Percentiles rank a stretch among this genome's conserved stretches.
These are phyloP conservation scores for Penicillium ochrochloron DNA, from an alignment of 495 filamentous ascomycete species.

Conservation along the genomic window DNA sequence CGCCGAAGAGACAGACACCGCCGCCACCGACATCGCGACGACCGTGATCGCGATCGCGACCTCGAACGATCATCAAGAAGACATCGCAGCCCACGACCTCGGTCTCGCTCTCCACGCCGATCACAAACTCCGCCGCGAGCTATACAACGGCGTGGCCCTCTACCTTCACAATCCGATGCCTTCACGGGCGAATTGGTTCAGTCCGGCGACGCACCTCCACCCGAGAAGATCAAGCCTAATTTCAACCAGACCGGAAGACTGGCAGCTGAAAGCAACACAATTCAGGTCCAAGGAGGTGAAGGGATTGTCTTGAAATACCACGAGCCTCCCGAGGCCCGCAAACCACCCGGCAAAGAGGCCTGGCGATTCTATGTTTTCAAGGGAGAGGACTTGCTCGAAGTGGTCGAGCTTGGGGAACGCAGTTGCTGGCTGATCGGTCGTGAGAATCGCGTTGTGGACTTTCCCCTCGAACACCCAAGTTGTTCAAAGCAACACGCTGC, in stretches of 20 bases:
- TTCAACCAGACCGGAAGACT: constrained; percentile 79
- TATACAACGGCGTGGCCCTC: constrained; percentile 55
- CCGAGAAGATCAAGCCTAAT: constrained; percentile 86
- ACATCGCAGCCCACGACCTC: constrained; percentile 34
- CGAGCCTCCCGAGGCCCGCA: constrained; percentile 91
- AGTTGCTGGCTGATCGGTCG: constrained; percentile 92
- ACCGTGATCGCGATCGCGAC: constrained; percentile 27
- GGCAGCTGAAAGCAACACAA: constrained; percentile 85
- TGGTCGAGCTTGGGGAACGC: constrained; percentile 71
- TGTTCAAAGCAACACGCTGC: constrained; percentile 94
- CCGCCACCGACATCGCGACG: constrained; percentile 36
- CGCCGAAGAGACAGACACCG: constrained; percentile 39
- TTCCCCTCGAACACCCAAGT: constrained; percentile 86
- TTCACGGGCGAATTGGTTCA: constrained; percentile 58
- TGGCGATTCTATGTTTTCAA: constrained; percentile 98
- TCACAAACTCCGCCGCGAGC: constrained; percentile 37
- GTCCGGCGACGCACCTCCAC: constrained; percentile 38
- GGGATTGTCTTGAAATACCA: constrained; percentile 87
- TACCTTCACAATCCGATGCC: constrained; percentile 73
- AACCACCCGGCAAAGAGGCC: constrained; percentile 73
- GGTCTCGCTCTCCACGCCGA: constrained; percentile 41
- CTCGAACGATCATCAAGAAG: constrained; percentile 32
- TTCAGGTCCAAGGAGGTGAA: constrained; percentile 66
- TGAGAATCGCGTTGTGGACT: constrained; percentile 78
- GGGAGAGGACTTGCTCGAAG: constrained; percentile 75